Conservation (phyloP, 805 yeast species). For the Diddensiella caesifluorescens region DNA sequence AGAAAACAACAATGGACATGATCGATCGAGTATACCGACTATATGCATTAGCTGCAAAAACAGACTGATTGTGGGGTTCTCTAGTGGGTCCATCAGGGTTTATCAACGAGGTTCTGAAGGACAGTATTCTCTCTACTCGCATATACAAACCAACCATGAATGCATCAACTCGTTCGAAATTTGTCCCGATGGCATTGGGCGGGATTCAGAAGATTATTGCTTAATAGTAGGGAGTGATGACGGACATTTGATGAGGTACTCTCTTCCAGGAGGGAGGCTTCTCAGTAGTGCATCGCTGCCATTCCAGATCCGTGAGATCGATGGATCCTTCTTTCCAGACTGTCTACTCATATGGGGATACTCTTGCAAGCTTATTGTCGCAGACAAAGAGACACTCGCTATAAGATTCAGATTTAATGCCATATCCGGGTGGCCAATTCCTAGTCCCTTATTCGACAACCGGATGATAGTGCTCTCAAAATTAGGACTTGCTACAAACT, state of each 20-base stretch:
- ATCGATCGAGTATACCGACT: too few species aligned
- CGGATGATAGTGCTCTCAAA: constrained; percentile 8
- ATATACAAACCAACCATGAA: background rate
- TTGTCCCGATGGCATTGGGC: background rate
- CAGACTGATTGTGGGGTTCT: background rate
- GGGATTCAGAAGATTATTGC: constrained; percentile 1
- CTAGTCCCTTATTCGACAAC: constrained; percentile 14
- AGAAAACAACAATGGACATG: too few species aligned
- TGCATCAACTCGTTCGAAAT: background rate
- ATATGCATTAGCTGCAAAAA: background rate
- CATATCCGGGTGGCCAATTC: constrained; percentile 20
- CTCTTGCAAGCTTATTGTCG: constrained; percentile 13
- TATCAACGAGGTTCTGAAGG: background rate
- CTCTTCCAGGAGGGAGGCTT: constrained; percentile 12
- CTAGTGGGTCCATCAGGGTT: background rate
- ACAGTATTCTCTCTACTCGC: background rate
- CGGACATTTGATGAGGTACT: constrained; percentile 5
- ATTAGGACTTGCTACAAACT: constrained; percentile 6
- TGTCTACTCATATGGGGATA: constrained; percentile 20
- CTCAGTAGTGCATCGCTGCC: constrained; percentile 6
- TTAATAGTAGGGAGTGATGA: constrained; percentile 9
- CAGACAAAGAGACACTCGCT: constrained; percentile 10
- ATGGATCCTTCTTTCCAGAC: constrained; percentile 1
- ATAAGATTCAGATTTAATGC: constrained; percentile 7
- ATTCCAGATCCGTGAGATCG: constrained; percentile 15